A percentile compares a stretch with the other conserved stretches of the same genome.
These are phyloP conservation scores for Colletotrichum aenigma DNA, from an alignment of 2,329 filamentous ascomycete genomes.

Conservation along the genomic window DNA sequence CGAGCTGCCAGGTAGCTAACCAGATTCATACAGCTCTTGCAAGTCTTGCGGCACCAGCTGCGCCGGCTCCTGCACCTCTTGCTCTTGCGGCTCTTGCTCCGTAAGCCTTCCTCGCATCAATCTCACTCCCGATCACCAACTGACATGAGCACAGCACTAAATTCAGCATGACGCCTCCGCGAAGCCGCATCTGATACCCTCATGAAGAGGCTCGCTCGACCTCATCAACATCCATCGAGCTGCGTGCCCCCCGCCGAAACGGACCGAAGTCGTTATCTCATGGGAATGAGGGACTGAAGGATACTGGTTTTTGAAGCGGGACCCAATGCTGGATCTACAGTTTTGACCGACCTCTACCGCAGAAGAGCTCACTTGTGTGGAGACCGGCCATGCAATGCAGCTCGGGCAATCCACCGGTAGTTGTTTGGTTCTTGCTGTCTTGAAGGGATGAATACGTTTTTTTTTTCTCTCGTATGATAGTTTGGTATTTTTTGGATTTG, in stretches of 20 bases:
- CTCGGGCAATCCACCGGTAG: neutral
- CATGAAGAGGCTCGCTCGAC: constrained; percentile 14
- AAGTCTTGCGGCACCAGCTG: constrained; percentile 21
- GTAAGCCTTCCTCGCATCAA: neutral
- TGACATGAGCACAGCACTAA: neutral
- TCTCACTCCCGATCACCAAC: neutral
- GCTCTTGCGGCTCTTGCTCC: constrained; percentile 22
- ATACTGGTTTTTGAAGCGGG: neutral
- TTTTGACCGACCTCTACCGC: neutral
- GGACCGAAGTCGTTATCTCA: neutral
- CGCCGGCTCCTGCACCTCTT: constrained; percentile 19
- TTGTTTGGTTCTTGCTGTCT: neutral
- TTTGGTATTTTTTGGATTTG: constrained; percentile 1
- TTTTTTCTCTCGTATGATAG: neutral
- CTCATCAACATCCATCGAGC: neutral
- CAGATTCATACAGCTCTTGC: constrained; percentile 8
- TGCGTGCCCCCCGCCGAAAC: constrained; percentile 14
- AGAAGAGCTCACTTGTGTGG: neutral
- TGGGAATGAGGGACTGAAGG: neutral
- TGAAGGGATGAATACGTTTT: neutral
- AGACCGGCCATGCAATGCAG: neutral
- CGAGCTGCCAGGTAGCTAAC: neutral
- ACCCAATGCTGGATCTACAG: neutral
- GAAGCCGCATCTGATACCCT: neutral
- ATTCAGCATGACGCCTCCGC: constrained; percentile 2